These are phyloP conservation scores for Aspergillus arachidicola DNA, from an alignment of 2,329 filamentous ascomycete genomes.

Conservation along the genomic window DNA sequence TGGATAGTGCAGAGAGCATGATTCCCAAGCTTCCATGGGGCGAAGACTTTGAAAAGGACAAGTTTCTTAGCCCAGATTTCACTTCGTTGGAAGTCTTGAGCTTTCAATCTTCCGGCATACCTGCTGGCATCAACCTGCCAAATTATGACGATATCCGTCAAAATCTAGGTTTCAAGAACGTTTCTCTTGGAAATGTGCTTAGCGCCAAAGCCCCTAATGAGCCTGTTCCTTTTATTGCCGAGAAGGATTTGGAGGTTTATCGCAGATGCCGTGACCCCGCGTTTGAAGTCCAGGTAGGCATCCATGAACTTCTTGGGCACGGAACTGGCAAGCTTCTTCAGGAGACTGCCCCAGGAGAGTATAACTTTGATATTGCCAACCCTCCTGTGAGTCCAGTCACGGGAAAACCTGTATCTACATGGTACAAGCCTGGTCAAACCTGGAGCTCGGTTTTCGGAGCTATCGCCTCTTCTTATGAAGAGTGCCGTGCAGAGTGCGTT, in stretches of 20 bases:
- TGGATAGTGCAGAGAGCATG: slow-evolving; percentile 75
- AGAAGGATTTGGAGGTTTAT: slow-evolving; percentile 75
- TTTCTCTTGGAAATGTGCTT: slow-evolving; percentile 87
- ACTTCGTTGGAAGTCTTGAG: slow-evolving; percentile 90
- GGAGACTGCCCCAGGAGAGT: slow-evolving; percentile 78
- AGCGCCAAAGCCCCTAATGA: slow-evolving; percentile 90
- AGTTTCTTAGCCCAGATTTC: slow-evolving; percentile 93
- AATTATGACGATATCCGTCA: slow-evolving; percentile 64
- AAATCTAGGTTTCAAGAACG: slow-evolving; percentile 68
- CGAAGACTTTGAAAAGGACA: slow-evolving; percentile 91
- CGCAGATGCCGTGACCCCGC: slow-evolving; percentile 81
- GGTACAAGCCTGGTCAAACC: slow-evolving; percentile 94
- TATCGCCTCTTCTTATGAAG: slow-evolving; percentile 86
- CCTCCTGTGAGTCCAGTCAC: slow-evolving; percentile 81
- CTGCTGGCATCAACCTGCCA: slow-evolving; percentile 61
- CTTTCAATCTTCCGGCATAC: slow-evolving; percentile 68
- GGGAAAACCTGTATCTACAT: slow-evolving; percentile 75
- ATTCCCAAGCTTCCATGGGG: slow-evolving; percentile 91
- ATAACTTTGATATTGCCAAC: slow-evolving; percentile 84
- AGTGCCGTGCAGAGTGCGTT: slow-evolving; percentile 91
- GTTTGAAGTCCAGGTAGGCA: slow-evolving; percentile 93
- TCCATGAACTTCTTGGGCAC: slow-evolving; percentile 87
- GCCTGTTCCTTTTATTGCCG: slow-evolving; percentile 84
- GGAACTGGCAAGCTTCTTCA: slow-evolving; percentile 93
- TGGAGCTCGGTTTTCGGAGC: slow-evolving; percentile 92